Base-by-base conservation (phyloP, 768 basidiomycete genomes). In the Amanita jacksonii region DNA sequence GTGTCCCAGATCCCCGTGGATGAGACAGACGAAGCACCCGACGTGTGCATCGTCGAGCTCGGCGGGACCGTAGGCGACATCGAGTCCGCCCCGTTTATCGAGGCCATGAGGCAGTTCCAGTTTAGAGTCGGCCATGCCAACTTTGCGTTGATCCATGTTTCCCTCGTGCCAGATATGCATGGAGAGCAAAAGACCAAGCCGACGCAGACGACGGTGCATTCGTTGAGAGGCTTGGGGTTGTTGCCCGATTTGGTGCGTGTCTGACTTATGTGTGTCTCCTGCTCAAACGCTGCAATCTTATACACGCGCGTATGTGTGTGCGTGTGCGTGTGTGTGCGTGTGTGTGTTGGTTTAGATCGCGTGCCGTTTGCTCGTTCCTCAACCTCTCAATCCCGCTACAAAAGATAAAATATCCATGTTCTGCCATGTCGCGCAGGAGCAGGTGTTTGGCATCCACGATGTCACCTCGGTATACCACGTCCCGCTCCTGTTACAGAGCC, bases 51-150 rank as follows among this genome's bases (percentile, higher is more conserved):
- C 52, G 79, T 99, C 50, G 94, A 99, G 90, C 85, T 99, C 49
- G 94, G 94, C 45, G 94, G 94, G 16, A 99, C 94, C 0, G 94
- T 99, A 12, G 94, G 94, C 35, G 94, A 99, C 56, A 99, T 99
- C 59, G 94, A 99, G 56, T 96, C 91, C 5, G 93, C 93, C 3
- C 94, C 94, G 2, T 99, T 99, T 62, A 73, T 99, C 36, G 94
- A 99, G 62, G 94, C 94, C 0, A 92, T 99, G 85, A 81, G 94
- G n/a, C 94, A 99, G 62, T 99, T 99, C 73, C 94, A 99, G 59
- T 97, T 97, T 71, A 83, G 94, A 45, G 93, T 98, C 16, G 93
- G 94, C 13, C 77, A 85, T 58, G 88, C 91, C 47, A 97, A 98
- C 65, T 97, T 97, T 59, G 93, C 94, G 0, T 78, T 98, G 43